phyloP scores from a whole-genome alignment of 1,284 basidiomycete species.

The Ganoderma resinaceum region DNA sequence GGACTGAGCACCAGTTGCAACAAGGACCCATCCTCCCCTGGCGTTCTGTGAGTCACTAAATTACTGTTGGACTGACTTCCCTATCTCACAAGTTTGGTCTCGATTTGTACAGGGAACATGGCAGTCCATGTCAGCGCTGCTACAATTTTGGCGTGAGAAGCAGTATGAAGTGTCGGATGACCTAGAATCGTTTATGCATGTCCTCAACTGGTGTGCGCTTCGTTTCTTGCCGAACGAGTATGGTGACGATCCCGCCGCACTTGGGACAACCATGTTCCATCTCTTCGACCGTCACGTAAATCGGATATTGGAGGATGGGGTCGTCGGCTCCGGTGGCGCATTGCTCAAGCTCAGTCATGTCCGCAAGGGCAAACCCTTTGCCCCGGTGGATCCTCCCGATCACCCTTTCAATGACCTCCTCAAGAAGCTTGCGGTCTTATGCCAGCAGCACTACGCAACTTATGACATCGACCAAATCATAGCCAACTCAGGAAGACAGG shows the following conservation, averaged over 20 bases:
- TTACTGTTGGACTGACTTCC: neutral
- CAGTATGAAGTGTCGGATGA: slow-evolving; percentile 18
- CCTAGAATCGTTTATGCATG: slow-evolving; percentile 19
- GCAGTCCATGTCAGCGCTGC: neutral
- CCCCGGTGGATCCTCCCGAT: neutral
- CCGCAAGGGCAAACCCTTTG: neutral
- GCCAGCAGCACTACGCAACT: neutral
- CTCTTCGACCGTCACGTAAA: neutral
- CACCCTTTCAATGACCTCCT: neutral
- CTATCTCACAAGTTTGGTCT: neutral
- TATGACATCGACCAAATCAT: neutral
- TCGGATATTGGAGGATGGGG: neutral
- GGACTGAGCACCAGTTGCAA: neutral
- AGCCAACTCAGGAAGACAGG: neutral
- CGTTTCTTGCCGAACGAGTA: neutral
- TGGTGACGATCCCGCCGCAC: neutral
- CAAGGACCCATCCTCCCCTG: neutral
- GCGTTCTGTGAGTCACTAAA: neutral
- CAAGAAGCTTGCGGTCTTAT: neutral
- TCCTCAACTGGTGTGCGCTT: slow-evolving; percentile 15
- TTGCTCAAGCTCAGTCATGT: neutral
- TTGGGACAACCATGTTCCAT: neutral
- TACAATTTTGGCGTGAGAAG: slow-evolving; percentile 6
- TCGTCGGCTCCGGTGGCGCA: neutral
- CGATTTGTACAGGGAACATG: neutral